These are phyloP conservation scores for Selaginella tamariscina DNA, from an alignment of 75 land plant genomes.

Conservation along the genomic window DNA sequence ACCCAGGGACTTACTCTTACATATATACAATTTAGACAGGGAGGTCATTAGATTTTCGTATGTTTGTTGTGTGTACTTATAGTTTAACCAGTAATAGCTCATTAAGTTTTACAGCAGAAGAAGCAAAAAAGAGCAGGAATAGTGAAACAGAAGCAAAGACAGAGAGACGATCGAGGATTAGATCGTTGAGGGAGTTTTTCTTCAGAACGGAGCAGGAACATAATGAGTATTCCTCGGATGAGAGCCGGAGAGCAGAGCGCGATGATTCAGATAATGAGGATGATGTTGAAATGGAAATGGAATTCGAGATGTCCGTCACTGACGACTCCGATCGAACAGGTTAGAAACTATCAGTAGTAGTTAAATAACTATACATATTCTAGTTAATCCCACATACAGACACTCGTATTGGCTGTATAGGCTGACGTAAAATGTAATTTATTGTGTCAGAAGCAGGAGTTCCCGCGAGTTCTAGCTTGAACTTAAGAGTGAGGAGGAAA, in stretches of 20 bases:
- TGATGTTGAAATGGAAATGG: slow-evolving; percentile 75
- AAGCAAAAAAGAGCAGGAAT: slow-evolving; percentile 39
- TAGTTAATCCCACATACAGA: too few relatives aligned
- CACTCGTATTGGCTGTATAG: too few relatives aligned
- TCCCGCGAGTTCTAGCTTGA: slow-evolving; percentile 57
- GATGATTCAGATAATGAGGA: slow-evolving; percentile 76
- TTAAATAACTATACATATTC: too few relatives aligned
- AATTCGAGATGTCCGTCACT: slow-evolving; percentile 69
- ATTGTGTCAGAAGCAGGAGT: slow-evolving; percentile 42
- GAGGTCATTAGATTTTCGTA: neutral
- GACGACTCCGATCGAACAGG: slow-evolving; percentile 67
- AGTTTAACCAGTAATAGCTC: neutral
- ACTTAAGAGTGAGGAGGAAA: slow-evolving; percentile 59
- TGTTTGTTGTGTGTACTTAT: neutral
- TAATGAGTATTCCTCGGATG: slow-evolving; percentile 52
- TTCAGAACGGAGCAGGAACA: slow-evolving; percentile 39
- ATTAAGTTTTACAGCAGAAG: slow-evolving; percentile 39
- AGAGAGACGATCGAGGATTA: slow-evolving; percentile 37
- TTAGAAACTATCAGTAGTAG: too few relatives aligned
- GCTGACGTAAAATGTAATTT: too few relatives aligned
- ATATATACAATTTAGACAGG: too few relatives aligned
- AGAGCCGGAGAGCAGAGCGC: slow-evolving; percentile 46
- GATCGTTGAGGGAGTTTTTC: slow-evolving; percentile 50
- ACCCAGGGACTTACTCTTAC: neutral
- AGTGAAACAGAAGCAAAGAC: slow-evolving; percentile 30